Evolutionary conservation across 2,329 filamentous ascomycete genomes (phyloP).

Genomic region (Colletotrichum lupini): DNA sequence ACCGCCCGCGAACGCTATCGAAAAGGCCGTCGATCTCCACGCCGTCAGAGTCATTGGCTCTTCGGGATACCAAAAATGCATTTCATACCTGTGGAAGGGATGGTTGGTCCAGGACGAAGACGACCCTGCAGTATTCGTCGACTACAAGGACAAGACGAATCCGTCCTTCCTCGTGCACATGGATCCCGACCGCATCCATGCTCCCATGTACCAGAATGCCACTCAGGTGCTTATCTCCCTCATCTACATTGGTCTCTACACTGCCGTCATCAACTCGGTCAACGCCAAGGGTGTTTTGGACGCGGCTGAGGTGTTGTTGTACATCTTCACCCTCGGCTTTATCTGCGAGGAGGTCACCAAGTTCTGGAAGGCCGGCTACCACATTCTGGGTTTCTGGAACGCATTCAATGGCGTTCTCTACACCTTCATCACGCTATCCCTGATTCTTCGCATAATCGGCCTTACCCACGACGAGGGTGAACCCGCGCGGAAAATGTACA

Average conservation of each 20-base stretch:
- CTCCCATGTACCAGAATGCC: conserved; percentile 91
- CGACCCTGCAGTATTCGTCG: conserved; percentile 88
- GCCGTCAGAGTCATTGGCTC: conserved; percentile 89
- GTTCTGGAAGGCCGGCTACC: conserved; percentile 92
- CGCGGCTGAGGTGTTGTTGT: conserved; percentile 83
- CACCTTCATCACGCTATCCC: conserved; percentile 78
- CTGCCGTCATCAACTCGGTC: conserved; percentile 91
- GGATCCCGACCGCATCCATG: conserved; percentile 93
- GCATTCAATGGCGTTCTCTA: conserved; percentile 92
- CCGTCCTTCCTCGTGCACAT: conserved; percentile 83
- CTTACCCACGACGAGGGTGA: conserved; percentile 68
- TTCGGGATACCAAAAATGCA: conserved; percentile 95
- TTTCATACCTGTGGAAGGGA: conserved; percentile 90
- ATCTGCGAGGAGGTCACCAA: conserved; percentile 89
- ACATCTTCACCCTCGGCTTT: conserved; percentile 91
- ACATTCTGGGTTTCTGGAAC: conserved; percentile 97
- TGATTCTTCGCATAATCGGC: conserved; percentile 83
- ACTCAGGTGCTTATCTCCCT: conserved; percentile 88
- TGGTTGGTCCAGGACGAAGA: conserved; percentile 98
- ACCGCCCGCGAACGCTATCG: conserved; percentile 85
- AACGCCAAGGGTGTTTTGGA: conserved; percentile 88
- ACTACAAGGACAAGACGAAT: conserved; percentile 86
- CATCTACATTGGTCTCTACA: conserved; percentile 86
- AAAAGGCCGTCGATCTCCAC: conserved; percentile 93
- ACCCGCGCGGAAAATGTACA: conserved; percentile 71